Evolutionary conservation across 352 stramenopile genomes (phyloP).

Genomic region (Pythium dissotocum): DNA sequence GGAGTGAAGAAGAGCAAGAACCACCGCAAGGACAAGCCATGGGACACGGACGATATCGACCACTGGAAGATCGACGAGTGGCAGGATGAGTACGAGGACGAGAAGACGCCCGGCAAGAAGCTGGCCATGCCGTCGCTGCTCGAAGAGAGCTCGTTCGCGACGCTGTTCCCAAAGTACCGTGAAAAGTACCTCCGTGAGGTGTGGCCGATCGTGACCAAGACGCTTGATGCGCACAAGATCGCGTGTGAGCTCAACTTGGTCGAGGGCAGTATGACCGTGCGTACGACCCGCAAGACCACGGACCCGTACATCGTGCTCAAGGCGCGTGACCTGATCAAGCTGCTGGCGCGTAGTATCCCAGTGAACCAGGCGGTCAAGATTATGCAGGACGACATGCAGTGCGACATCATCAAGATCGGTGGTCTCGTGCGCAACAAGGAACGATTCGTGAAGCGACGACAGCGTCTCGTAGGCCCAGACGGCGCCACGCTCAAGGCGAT

Average conservation of each 20-base stretch:
- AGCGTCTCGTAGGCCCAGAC: slow-evolving; percentile 97
- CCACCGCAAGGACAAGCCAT: slow-evolving; percentile 99
- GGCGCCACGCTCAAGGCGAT: slow-evolving; percentile 97
- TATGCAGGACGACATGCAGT: slow-evolving; percentile 97
- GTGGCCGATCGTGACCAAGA: slow-evolving; percentile 98
- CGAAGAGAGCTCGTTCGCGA: slow-evolving; percentile 99
- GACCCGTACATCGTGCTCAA: slow-evolving; percentile 99
- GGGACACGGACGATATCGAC: slow-evolving; percentile 97
- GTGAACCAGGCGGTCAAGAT: slow-evolving; percentile 97
- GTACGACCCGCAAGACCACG: slow-evolving; percentile 95
- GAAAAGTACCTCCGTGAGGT: slow-evolving; percentile 99
- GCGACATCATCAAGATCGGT: slow-evolving; percentile 99
- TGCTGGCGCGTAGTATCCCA: slow-evolving; percentile 97
- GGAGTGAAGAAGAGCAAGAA: slow-evolving; percentile 82
- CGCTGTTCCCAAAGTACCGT: slow-evolving; percentile 99
- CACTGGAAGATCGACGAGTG: slow-evolving; percentile 97
- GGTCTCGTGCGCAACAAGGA: slow-evolving; percentile 99
- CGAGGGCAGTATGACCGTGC: slow-evolving; percentile 92
- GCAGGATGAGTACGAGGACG: slow-evolving; percentile 76
- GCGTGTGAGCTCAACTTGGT: slow-evolving; percentile 98
- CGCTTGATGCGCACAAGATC: slow-evolving; percentile 95
- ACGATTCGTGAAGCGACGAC: slow-evolving; percentile 98
- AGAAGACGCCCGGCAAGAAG: slow-evolving; percentile 74
- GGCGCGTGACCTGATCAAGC: slow-evolving; percentile 98
- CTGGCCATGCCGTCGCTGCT: slow-evolving; percentile 86